Evolutionary conservation across 2,329 filamentous ascomycete genomes (phyloP).

Genomic region (Aspergillus novoparasiticus): DNA sequence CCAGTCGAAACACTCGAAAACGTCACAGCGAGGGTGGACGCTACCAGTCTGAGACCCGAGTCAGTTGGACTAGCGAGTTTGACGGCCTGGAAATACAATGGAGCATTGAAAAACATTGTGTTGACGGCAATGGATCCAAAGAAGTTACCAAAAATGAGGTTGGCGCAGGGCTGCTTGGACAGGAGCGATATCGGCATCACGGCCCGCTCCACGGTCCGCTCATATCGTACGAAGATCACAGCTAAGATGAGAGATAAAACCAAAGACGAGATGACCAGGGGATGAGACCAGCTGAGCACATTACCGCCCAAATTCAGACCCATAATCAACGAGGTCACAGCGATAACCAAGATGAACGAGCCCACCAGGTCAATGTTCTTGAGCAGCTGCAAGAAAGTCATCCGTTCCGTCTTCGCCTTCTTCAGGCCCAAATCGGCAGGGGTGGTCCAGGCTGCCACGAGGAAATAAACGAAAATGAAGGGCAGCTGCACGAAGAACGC

Average conservation of each 20-base stretch:
- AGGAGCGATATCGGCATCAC: constrained; percentile 55
- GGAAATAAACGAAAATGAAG: constrained; percentile 47
- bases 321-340: constrained; percentile 53
- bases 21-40: constrained; percentile 62
- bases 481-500: constrained; percentile 55
- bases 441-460: constrained; percentile 47
- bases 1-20: constrained; percentile 60
- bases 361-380: constrained; percentile 54
- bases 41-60: constrained; percentile 71
- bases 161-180: constrained; percentile 49
- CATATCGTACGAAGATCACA: constrained; percentile 44
- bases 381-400: constrained; percentile 46
- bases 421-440: constrained; percentile 51
- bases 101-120: constrained; percentile 68
- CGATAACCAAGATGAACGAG: constrained; percentile 49
- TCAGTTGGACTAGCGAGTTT: constrained; percentile 69
- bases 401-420: constrained; percentile 42
- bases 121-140: constrained; percentile 53
- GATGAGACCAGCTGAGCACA: constrained; percentile 54
- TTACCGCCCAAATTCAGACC: constrained; percentile 58
- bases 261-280: constrained; percentile 52
- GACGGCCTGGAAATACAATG: constrained; percentile 76
- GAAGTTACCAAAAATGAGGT: constrained; percentile 56
- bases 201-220: constrained; percentile 48
- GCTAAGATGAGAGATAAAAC: constrained; percentile 43